Base-by-base conservation (phyloP, 495 filamentous ascomycete species). In the Pyronema domesticum region DNA sequence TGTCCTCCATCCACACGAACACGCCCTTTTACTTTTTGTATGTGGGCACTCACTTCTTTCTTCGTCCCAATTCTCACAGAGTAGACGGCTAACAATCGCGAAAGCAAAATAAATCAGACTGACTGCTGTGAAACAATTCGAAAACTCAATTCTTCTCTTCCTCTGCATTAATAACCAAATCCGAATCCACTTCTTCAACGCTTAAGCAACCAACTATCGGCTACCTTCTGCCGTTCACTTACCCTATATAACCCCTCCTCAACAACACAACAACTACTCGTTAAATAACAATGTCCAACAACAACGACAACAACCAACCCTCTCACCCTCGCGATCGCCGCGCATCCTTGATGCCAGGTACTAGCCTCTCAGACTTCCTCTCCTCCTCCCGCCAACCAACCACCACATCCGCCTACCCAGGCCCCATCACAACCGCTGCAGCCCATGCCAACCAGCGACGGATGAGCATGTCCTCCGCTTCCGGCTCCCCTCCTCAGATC, bases 391-490 rank as follows among this genome's bases (percentile, higher is more conserved):
- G 69, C 68, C 60, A 64, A 62, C 52, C 52, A 18, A 48, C 63
- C 69, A 37, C 60, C 34, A 58, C 68, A 39, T 51, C 70, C 35
- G 57, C 73, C 47, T 73, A 75, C 53, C 75, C 83, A 19, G 76
- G 79, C 56, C 77, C 85, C 47, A 81, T 85, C 61, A 73, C 78
- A 4, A 76, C 78, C 39, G 77, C 79, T 34, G 79, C 80, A 53
- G 75, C 76, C 42, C 79, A 80, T 64, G 63, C 73, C 19, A 80
- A 83, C 55, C 81, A 81, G 44, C 85, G 91, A 54, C 80, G 91
- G 33, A 77, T 95, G 56, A 95, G 91, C 52, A 78, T 96, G 64
- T 83, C 85, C 40, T 88, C 86, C 3, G 69, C 89, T 55, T 85
- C 83, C 19, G 86, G 85, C 46, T 87, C 88, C 10, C 85, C 87